These are phyloP conservation scores for Candida tropicalis DNA, from an alignment of 1,139 yeast species.

Conservation along the genomic window DNA sequence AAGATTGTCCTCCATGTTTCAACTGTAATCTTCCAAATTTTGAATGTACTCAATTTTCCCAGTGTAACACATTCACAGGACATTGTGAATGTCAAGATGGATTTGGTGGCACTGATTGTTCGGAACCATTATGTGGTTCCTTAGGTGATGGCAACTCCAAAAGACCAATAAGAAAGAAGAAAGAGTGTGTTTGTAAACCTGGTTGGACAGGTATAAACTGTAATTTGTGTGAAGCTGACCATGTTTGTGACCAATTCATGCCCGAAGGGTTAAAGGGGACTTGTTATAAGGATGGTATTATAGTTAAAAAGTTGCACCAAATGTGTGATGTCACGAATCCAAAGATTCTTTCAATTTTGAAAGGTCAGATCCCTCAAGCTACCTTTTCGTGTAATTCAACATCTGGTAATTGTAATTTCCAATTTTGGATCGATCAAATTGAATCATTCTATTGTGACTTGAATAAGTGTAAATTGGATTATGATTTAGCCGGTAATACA, in stretches of 20 bases:
- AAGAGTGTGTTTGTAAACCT: slow-evolving; percentile 66
- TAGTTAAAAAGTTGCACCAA: slow-evolving; percentile 80
- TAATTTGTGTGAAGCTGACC: slow-evolving; percentile 73
- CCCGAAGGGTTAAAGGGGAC: slow-evolving; percentile 89
- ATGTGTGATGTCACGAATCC: slow-evolving; percentile 94
- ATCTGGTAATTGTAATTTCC: slow-evolving; percentile 74
- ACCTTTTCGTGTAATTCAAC: slow-evolving; percentile 85
- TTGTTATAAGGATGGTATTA: slow-evolving; percentile 85
- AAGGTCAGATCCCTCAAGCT: slow-evolving; percentile 86
- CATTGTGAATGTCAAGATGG: slow-evolving; percentile 92
- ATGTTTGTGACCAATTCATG: slow-evolving; percentile 81
- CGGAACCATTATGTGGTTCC: slow-evolving; percentile 87
- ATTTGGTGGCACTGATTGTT: slow-evolving; percentile 91
- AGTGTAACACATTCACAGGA: slow-evolving; percentile 85
- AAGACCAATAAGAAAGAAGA: slow-evolving; percentile 60
- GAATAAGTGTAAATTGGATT: slow-evolving; percentile 66
- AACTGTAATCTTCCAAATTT: slow-evolving; percentile 92
- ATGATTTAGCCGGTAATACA: slow-evolving; percentile 61
- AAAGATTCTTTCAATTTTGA: slow-evolving; percentile 76
- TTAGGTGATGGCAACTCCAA: slow-evolving; percentile 63
- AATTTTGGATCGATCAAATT: slow-evolving; percentile 89
- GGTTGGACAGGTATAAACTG: slow-evolving; percentile 98
- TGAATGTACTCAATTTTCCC: slow-evolving; percentile 86
- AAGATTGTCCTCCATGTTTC: slow-evolving; percentile 83
- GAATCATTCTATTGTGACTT: slow-evolving; percentile 92